A percentile compares a stretch with the other conserved stretches of the same genome.
Conservation (phyloP, 805 yeast species). For the Pichia phayaonensis region DNA sequence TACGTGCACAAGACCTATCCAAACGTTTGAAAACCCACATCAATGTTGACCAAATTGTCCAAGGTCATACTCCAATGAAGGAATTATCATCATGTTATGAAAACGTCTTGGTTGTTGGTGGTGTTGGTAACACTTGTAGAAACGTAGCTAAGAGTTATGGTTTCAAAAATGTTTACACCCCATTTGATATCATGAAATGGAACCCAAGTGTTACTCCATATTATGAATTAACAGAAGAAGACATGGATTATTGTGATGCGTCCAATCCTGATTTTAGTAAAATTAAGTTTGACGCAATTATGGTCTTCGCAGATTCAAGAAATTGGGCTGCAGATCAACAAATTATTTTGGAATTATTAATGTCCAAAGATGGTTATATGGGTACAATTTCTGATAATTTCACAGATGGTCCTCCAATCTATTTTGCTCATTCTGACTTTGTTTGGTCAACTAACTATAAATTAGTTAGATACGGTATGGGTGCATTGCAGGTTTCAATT, state of each 20-base stretch:
- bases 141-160: constrained; percentile 80
- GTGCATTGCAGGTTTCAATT: constrained; percentile 83
- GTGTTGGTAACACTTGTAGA: constrained; percentile 77
- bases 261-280: constrained; percentile 54
- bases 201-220: constrained; percentile 82
- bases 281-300: constrained; percentile 65
- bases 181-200: constrained; percentile 79
- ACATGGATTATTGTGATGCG: constrained; percentile 42
- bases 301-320: constrained; percentile 87
- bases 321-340: constrained; percentile 94
- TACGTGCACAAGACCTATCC: constrained; percentile 64
- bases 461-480: constrained; percentile 85
- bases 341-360: constrained; percentile 71
- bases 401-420: constrained; percentile 74
- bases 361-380: constrained; percentile 74
- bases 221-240: constrained; percentile 70
- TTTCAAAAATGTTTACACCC: constrained; percentile 73
- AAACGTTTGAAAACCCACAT: constrained; percentile 52
- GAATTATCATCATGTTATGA: constrained; percentile 62
- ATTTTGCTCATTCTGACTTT: constrained; percentile 87
- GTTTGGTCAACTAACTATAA: constrained; percentile 89
- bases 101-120: constrained; percentile 82
- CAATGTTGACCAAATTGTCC: constrained; percentile 74
- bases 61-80: constrained; percentile 92
- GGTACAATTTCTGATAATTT: constrained; percentile 67